Evolutionary conservation across 1,139 yeast species (phyloP).

Genomic region (Hyphopichia burtonii): DNA sequence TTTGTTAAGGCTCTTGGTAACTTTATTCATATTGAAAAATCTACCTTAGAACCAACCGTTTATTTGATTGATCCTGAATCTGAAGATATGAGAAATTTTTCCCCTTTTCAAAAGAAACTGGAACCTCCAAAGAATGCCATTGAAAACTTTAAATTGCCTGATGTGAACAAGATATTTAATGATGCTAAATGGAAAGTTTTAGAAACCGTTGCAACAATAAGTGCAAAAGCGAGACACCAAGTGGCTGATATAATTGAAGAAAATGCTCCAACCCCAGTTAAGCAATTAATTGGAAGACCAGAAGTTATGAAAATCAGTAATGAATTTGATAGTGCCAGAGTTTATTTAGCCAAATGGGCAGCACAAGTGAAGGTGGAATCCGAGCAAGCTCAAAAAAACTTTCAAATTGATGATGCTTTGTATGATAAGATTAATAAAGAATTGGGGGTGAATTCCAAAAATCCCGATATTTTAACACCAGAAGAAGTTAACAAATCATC

Average conservation of each 20-base stretch:
- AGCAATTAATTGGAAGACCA: conserved; percentile 66
- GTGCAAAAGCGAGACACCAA: conserved; percentile 65
- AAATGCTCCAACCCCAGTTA: conserved; percentile 64
- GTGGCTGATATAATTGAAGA: conserved; percentile 61
- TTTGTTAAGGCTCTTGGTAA: conserved; percentile 56
- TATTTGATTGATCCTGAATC: conserved; percentile 77
- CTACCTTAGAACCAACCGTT: conserved; percentile 71
- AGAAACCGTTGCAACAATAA: conserved; percentile 80
- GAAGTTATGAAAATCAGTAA: conserved; percentile 80
- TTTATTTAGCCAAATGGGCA: conserved; percentile 96
- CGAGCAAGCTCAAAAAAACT: conserved; percentile 62
- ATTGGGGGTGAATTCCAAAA: conserved; percentile 50
- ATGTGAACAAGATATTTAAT: conserved; percentile 51
- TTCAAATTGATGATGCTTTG: conserved; percentile 60
- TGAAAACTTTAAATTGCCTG: conserved; percentile 29
- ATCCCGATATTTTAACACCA: conserved; percentile 48
- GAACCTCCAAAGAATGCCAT: conserved; percentile 10
- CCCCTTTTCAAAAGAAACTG: conserved; percentile 47
- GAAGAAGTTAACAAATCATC: conserved; percentile 61
- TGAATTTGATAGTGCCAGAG: conserved; percentile 89
- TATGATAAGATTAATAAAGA: conserved; percentile 63
- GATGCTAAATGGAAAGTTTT: conserved; percentile 84
- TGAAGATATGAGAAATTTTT: conserved; percentile 74
- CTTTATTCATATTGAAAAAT: conserved; percentile 61
- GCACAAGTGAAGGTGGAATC: conserved; percentile 92